Evolutionary conservation across 805 yeast genomes (phyloP).

Genomic region (Sugiyamaella floridensis): DNA sequence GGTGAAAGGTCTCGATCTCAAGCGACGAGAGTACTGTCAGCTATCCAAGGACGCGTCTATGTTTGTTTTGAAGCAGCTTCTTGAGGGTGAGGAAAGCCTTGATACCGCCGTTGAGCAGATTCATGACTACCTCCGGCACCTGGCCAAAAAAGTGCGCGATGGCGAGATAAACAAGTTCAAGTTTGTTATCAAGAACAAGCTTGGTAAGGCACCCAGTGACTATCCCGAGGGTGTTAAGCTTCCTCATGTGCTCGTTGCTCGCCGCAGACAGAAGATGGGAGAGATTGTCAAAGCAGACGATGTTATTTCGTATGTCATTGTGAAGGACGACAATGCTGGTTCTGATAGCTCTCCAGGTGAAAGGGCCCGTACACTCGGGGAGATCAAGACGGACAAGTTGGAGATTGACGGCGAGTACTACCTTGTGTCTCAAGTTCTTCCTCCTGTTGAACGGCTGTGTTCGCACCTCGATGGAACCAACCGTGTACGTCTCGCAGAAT

Average conservation of each 20-base stretch:
- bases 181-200: constrained; percentile 73
- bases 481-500: constrained; percentile 63
- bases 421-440: constrained; percentile 79
- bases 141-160: constrained; percentile 49
- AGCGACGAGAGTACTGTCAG: constrained; percentile 93
- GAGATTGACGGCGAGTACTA: constrained; percentile 73
- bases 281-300: constrained; percentile 82
- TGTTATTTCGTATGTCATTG: constrained; percentile 79
- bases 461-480: constrained; percentile 86
- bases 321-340: constrained; percentile 25
- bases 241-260: constrained; percentile 90
- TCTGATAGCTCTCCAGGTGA: constrained; percentile 46
- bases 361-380: constrained; percentile 77
- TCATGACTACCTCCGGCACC: constrained; percentile 61
- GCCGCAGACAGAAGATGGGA: constrained; percentile 72
- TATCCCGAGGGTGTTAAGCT: constrained; percentile 75
- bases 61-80: constrained; percentile 60
- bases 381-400: constrained; percentile 45
- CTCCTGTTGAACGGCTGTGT: constrained; percentile 82
- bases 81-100: constrained; percentile 70
- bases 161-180: constrained; percentile 60
- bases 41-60: constrained; percentile 83
- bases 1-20: constrained; percentile 95
- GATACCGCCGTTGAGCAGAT: constrained; percentile 60
- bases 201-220: constrained; percentile 81